Evolutionary conservation across 257 asterid species (phyloP), one percentile per base, ranked within the genome.

Genomic region (Salvia rosmarinus): DNA sequence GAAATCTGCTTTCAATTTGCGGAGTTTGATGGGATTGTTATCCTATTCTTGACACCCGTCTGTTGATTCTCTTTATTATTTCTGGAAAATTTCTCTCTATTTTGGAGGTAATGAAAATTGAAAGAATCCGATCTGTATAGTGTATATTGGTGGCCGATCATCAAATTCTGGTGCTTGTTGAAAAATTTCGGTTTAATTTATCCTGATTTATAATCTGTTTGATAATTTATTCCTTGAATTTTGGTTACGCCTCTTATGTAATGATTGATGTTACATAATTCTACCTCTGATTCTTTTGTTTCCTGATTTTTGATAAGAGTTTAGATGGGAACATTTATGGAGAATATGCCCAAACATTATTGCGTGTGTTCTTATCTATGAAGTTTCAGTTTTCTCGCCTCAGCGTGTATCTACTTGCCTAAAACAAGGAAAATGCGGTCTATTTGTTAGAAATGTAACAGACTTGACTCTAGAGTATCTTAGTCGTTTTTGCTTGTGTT

Each of bases 21-120:
- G 49, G 72, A 34, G 19, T 61, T 83, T 68, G 77, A 79, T 77
- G 90, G 82, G 81, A 54, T 67, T 74, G 52, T 74, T 71, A 63
- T 72, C 81, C 71, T 14, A 42, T 77, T 79, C 81, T 64, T 82
- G 89, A 83, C 82, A 8, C 82, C 70, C 43, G 25, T 44, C 70
- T 23, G 4, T 44, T 21, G 54, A 14, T 63, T 63, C 10, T 13
- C 37, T 43, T 61, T 61, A 25, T 6, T 54, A 23, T 69, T 44
- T 65, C 78, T 69, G 78, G 84, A 66, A 44, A 50, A 2, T 76
- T 65, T 70, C 46, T 71, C 70, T 58, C 71, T 34, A 4, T 68
- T 39, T 70, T 80, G 79, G 84, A 86, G 88, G 88, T 88, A 71
- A 68, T 11, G 46, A 54, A 28, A 9, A 46, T 69, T 32, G 9